Evolutionary conservation across 345 rosid species (phyloP).

Genomic region (Erysimum cheiranthoides): DNA sequence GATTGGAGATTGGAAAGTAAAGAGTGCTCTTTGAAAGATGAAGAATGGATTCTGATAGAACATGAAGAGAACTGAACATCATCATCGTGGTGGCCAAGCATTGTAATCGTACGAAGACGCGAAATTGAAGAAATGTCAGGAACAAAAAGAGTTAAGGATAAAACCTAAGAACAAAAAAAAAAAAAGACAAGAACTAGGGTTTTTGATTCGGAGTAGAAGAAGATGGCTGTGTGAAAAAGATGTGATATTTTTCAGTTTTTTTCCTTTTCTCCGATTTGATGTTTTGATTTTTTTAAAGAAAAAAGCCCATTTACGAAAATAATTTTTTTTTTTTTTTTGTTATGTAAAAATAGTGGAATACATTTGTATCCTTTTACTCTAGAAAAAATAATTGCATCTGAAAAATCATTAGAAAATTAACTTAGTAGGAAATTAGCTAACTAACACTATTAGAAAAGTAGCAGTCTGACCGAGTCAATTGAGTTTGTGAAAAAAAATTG

Average conservation of each 20-base stretch:
- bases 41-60: conserved; percentile 19
- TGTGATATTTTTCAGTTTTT: background rate
- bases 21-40: conserved; percentile 20
- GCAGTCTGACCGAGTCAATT: too few species aligned
- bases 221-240: background rate
- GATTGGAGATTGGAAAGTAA: conserved; percentile 46
- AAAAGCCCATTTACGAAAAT: background rate
- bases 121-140: conserved; percentile 14
- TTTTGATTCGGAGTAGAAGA: conserved; percentile 16
- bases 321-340: too few species aligned
- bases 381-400: too few species aligned
- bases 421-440: too few species aligned
- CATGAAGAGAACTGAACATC: conserved; percentile 41
- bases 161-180: background rate
- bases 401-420: too few species aligned
- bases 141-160: background rate
- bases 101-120: conserved; percentile 19
- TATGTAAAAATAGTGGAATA: too few species aligned
- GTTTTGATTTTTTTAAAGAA: background rate
- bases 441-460: too few species aligned
- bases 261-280: background rate
- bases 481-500: too few species aligned
- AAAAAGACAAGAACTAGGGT: background rate
- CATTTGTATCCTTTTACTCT: too few species aligned
- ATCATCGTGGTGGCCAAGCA: conserved; percentile 26